Evolutionary conservation across 2,329 filamentous ascomycete genomes (phyloP).

Genomic region (Diaporthe nobilis): DNA sequence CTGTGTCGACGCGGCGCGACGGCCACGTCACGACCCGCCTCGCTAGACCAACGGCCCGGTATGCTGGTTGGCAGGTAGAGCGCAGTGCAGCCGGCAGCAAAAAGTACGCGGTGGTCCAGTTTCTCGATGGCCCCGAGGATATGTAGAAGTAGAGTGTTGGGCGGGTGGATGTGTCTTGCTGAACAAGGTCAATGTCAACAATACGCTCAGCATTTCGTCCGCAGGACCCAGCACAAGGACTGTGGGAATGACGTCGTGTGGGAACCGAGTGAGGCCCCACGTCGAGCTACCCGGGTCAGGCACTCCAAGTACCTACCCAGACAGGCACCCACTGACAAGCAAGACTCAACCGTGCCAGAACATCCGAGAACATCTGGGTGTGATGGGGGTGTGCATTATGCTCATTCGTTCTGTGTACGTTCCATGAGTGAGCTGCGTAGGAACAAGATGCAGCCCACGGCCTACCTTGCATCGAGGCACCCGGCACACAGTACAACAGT

Average conservation of each 20-base stretch:
- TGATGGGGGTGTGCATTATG: not conserved
- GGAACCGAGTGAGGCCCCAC: not conserved
- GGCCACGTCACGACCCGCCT: slow-evolving; percentile 16
- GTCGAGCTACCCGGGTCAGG: not conserved
- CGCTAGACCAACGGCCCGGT: not conserved
- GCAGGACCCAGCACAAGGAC: not conserved
- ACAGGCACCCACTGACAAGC: not conserved
- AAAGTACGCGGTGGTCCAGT: not conserved
- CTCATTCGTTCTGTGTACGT: too few relatives aligned
- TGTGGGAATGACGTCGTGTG: slow-evolving; percentile 6
- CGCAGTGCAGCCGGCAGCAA: not conserved
- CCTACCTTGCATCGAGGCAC: too few relatives aligned
- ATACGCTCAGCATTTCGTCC: not conserved
- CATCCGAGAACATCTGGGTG: not conserved
- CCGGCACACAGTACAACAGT: too few relatives aligned
- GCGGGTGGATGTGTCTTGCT: not conserved
- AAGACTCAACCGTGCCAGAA: not conserved
- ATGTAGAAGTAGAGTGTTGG: not conserved
- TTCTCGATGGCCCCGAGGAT: too few relatives aligned
- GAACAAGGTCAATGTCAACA: not conserved
- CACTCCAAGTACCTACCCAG: not conserved
- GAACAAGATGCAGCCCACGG: not conserved
- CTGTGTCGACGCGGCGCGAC: not conserved
- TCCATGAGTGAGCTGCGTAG: not conserved
- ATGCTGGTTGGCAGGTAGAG: not conserved